Percentiles rank a stretch among this genome's conserved stretches.
These are phyloP conservation scores for Lunularia cruciata DNA, from an alignment of 225 moss, liverwort and hornwort genomes.

Conservation along the genomic window DNA sequence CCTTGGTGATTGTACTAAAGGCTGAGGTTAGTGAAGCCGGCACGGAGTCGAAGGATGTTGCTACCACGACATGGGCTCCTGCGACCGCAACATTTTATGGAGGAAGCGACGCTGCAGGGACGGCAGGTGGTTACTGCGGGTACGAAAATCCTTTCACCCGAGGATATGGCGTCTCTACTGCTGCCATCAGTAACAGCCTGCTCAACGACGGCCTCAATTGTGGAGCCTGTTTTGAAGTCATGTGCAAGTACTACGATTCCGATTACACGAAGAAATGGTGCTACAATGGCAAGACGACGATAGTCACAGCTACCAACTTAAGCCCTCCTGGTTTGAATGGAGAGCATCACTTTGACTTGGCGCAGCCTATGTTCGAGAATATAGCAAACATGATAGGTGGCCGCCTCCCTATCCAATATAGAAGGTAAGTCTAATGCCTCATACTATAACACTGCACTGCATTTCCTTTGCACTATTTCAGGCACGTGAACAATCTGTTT, in stretches of 20 bases:
- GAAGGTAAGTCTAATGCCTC: conserved; percentile 15
- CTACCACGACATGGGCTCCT: conserved; percentile 9
- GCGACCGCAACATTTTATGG: conserved; percentile 41
- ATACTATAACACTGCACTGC: no score
- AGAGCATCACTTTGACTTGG: conserved; percentile 43
- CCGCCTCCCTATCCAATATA: conserved; percentile 33
- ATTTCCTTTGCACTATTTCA: no score
- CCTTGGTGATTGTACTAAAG: neutral
- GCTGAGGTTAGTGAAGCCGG: neutral
- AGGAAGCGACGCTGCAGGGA: conserved; percentile 35
- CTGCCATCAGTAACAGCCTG: conserved; percentile 32
- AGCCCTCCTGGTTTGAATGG: conserved; percentile 39
- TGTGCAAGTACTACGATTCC: conserved; percentile 18
- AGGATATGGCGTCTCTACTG: conserved; percentile 35
- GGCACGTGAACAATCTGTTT: no score
- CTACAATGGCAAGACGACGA: conserved; percentile 23
- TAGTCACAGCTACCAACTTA: conserved; percentile 41
- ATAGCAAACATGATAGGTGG: conserved; percentile 29
- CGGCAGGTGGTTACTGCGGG: conserved; percentile 34
- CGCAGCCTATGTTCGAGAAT: conserved; percentile 31
- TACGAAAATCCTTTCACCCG: conserved; percentile 30
- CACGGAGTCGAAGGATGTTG: conserved; percentile 14
- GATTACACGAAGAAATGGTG: conserved; percentile 37
- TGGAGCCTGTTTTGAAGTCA: conserved; percentile 42
- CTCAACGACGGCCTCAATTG: conserved; percentile 35